Percentiles rank a stretch among this genome's conserved stretches.
Conservation (phyloP, 1,284 basidiomycete species). For the Ganoderma boninense region DNA sequence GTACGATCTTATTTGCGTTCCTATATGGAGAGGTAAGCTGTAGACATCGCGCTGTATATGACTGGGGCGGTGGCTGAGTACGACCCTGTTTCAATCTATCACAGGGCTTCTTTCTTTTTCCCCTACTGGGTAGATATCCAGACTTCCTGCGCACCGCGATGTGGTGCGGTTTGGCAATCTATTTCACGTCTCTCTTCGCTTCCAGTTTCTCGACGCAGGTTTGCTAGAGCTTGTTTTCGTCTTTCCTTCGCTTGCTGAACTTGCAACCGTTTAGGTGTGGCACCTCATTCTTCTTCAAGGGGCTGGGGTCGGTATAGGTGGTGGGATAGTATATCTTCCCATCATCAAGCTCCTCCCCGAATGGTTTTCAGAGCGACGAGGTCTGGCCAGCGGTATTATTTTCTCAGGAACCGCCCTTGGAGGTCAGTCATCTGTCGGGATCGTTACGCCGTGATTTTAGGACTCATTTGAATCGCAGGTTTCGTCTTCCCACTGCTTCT, state of each 20-base stretch:
- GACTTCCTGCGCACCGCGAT: conserved; percentile 34
- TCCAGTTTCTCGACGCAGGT: conserved; percentile 39
- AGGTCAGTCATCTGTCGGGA: conserved; percentile 14
- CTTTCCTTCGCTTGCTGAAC: neutral
- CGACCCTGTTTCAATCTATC: neutral
- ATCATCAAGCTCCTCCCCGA: conserved; percentile 35
- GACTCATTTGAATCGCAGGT: neutral
- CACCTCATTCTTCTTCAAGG: conserved; percentile 40
- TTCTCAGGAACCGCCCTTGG: conserved; percentile 41
- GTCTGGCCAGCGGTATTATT: conserved; percentile 39
- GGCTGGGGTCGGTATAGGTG: conserved; percentile 36
- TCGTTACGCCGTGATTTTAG: neutral
- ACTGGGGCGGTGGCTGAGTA: neutral
- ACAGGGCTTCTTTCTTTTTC: conserved; percentile 34
- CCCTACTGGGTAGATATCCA: conserved; percentile 37
- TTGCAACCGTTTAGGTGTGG: conserved; percentile 31
- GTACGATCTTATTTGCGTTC: conserved; percentile 30
- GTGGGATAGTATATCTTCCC: conserved; percentile 37
- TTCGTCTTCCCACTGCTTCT: conserved; percentile 39
- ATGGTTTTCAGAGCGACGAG: conserved; percentile 36
- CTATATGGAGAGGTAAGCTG: conserved; percentile 30
- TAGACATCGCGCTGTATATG: neutral
- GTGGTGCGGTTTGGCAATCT: conserved; percentile 32
- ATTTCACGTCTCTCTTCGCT: conserved; percentile 30
- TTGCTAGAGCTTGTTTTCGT: neutral